These are phyloP conservation scores for Trichoderma orchidacearum DNA, from an alignment of 495 filamentous ascomycete genomes.

Conservation along the genomic window DNA sequence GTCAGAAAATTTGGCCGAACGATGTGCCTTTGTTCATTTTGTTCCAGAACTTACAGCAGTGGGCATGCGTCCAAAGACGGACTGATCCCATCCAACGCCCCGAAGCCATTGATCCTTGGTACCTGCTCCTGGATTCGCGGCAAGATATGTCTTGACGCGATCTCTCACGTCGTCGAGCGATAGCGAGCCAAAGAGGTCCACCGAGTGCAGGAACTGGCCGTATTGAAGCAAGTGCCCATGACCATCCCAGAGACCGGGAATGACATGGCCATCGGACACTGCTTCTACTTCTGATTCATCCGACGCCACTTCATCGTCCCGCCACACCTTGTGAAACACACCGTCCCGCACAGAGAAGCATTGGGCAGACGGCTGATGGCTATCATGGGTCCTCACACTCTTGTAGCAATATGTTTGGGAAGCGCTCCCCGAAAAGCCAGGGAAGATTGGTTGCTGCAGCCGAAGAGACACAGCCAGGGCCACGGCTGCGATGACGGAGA, in stretches of 20 bases:
- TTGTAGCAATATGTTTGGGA: slow-evolving; percentile 2
- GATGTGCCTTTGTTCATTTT: not conserved
- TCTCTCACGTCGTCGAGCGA: slow-evolving; percentile 34
- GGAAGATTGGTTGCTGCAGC: not conserved
- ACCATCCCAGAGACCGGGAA: slow-evolving; percentile 52
- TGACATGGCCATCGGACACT: slow-evolving; percentile 15
- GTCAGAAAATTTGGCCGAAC: no score
- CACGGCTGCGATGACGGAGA: not conserved
- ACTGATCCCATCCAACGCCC: slow-evolving; percentile 55
- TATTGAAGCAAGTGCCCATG: slow-evolving; percentile 50
- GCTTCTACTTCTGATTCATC: slow-evolving; percentile 2
- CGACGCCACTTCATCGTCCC: not conserved
- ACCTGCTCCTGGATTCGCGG: slow-evolving; percentile 21
- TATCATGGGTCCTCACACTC: slow-evolving; percentile 1
- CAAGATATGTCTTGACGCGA: slow-evolving; percentile 32
- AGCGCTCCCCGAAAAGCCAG: not conserved
- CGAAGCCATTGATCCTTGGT: slow-evolving; percentile 39
- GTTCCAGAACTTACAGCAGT: slow-evolving; percentile 34
- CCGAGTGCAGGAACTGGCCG: slow-evolving; percentile 49
- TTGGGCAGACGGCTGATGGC: not conserved
- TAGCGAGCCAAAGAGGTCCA: slow-evolving; percentile 39
- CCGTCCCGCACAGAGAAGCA: slow-evolving; percentile 8
- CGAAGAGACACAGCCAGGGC: slow-evolving; percentile 1
- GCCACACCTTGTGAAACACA: slow-evolving; percentile 11
- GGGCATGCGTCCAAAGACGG: slow-evolving; percentile 44